These are phyloP conservation scores for Pseudogymnoascus sp. DNA, from an alignment of 2,329 filamentous ascomycete species.

Conservation along the genomic window DNA sequence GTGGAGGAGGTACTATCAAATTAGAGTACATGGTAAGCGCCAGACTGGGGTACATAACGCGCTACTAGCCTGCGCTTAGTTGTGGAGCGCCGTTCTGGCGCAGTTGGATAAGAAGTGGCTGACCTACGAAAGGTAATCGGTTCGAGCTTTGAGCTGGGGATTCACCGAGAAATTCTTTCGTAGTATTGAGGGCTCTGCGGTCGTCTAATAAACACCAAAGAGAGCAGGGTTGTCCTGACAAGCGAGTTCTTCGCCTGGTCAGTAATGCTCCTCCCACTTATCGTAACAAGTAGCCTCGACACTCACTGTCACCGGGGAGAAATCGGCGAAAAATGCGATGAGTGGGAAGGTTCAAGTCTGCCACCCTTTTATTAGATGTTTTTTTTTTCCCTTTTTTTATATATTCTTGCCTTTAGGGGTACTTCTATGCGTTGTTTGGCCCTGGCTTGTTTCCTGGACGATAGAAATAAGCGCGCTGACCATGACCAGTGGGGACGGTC, in stretches of 20 bases:
- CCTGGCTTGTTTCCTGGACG: not conserved
- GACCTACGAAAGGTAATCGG: not conserved
- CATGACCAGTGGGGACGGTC: not conserved
- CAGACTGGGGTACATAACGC: not conserved
- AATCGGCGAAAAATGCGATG: not conserved
- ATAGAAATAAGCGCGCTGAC: not conserved
- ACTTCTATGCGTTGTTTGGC: not conserved
- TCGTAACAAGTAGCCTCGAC: not conserved
- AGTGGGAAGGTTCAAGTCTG: not conserved
- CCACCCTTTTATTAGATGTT: not conserved
- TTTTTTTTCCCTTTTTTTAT: not conserved
- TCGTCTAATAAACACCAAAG: not conserved
- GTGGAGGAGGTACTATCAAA: not conserved
- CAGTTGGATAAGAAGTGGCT: not conserved
- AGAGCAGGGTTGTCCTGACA: conserved; percentile 1
- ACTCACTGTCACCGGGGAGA: not conserved
- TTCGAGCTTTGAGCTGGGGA: not conserved
- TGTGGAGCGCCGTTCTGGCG: not conserved
- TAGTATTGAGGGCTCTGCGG: not conserved
- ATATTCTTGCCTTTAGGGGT: not conserved
- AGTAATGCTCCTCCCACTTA: conserved; percentile 1
- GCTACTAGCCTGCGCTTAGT: not conserved
- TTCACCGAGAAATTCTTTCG: not conserved
- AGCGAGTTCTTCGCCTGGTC: not conserved
- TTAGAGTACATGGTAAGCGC: not conserved